Evolutionary conservation across 1,139 yeast species (phyloP).

Genomic region (Blastobotrys serpentis): DNA sequence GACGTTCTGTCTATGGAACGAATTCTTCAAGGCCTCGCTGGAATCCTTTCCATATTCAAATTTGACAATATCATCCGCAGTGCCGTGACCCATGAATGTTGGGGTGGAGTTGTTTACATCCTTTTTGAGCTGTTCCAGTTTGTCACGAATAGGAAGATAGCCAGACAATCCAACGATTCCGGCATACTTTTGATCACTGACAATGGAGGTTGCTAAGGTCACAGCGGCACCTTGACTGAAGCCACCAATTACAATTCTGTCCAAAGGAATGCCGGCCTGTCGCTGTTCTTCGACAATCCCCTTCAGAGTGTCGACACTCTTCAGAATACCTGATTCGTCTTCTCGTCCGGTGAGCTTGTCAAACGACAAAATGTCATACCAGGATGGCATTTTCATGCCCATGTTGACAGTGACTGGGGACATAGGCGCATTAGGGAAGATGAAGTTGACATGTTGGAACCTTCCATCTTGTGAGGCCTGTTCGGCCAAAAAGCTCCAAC

Average conservation of each 20-base stretch:
- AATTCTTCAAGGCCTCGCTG: conserved; percentile 35
- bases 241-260: conserved; percentile 82
- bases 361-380: conserved; percentile 78
- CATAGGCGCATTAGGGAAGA: conserved; percentile 86
- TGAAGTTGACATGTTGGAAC: conserved; percentile 63
- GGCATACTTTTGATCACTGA: conserved; percentile 60
- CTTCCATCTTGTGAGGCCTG: conserved; percentile 42
- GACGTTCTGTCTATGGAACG: conserved; percentile 55
- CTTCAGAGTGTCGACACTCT: conserved; percentile 54
- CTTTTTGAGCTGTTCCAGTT: conserved; percentile 32
- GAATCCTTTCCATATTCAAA: conserved; percentile 51
- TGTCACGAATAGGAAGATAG: conserved; percentile 57
- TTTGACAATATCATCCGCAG: conserved; percentile 64
- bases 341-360: conserved; percentile 48
- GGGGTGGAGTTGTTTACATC: conserved; percentile 62
- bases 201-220: conserved; percentile 51
- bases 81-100: conserved; percentile 87
- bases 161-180: conserved; percentile 82
- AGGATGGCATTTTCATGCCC: conserved; percentile 71
- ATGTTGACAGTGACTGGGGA: conserved; percentile 67
- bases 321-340: conserved; percentile 65
- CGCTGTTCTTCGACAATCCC: conserved; percentile 61
- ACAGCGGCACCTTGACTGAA: conserved; percentile 93
- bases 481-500: conserved; percentile 74
- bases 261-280: conserved; percentile 60